These are phyloP conservation scores for Dothistroma pini DNA, from an alignment of 2,329 filamentous ascomycete genomes.

Conservation along the genomic window DNA sequence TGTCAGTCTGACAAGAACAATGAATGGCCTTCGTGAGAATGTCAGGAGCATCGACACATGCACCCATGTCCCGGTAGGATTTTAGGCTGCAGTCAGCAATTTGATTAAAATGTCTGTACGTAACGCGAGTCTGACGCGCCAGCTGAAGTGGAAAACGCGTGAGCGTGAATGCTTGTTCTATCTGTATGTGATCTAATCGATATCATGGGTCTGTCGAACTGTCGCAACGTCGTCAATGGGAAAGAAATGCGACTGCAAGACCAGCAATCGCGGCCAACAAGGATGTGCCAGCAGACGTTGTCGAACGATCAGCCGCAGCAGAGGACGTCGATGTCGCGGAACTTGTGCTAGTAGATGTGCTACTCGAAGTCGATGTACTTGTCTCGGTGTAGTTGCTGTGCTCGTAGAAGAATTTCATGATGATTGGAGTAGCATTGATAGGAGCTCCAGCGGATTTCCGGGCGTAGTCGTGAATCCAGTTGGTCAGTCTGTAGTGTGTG, in stretches of 20 bases:
- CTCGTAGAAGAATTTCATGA: conserved; percentile 32
- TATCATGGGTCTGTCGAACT: background rate
- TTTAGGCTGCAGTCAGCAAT: background rate
- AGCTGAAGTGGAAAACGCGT: background rate
- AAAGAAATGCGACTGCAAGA: background rate
- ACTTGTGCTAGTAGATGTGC: background rate
- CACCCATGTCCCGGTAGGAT: background rate
- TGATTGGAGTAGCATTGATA: conserved; percentile 26
- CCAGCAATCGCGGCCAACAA: background rate
- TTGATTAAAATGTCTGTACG: background rate
- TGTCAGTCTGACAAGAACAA: background rate
- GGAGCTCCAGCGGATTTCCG: conserved; percentile 15
- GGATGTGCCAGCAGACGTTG: background rate
- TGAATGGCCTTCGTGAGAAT: background rate
- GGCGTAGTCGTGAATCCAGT: conserved; percentile 35
- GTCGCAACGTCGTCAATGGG: background rate
- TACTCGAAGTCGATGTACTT: background rate
- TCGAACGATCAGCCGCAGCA: background rate
- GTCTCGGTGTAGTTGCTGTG: conserved; percentile 18
- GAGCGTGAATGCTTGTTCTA: background rate
- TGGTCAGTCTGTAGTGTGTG: conserved; percentile 37
- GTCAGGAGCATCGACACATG: too few species aligned
- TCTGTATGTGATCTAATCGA: background rate
- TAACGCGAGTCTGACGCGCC: background rate
- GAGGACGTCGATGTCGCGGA: background rate